phyloP scores from a whole-genome alignment of 805 yeast genomes.

The Ascoidea asiatica region DNA sequence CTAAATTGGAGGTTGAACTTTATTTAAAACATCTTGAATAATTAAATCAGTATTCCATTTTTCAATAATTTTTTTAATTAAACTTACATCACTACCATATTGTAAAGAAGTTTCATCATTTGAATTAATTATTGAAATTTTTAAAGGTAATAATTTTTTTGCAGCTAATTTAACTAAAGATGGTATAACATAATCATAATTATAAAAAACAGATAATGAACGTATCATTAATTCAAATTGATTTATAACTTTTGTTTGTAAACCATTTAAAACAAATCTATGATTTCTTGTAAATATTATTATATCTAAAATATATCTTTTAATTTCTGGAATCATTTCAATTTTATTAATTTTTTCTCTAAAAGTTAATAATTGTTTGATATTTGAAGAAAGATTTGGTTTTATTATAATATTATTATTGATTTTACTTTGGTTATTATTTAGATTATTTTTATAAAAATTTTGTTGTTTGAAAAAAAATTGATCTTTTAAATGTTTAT shows the following conservation, averaged over 20 bases:
- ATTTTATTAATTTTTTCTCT: slow-evolving; percentile 14
- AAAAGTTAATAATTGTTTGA: slow-evolving; percentile 2
- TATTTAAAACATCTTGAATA: slow-evolving; percentile 35
- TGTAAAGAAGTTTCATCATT: slow-evolving; percentile 36
- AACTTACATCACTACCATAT: slow-evolving; percentile 39
- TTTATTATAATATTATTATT: neutral
- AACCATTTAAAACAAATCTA: slow-evolving; percentile 37
- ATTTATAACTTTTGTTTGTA: slow-evolving; percentile 30
- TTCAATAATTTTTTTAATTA: slow-evolving; percentile 26
- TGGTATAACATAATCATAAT: slow-evolving; percentile 34
- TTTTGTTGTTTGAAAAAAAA: slow-evolving; percentile 20
- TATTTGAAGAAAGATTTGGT: neutral
- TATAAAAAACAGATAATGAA: slow-evolving; percentile 28
- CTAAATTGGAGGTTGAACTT: slow-evolving; percentile 39
- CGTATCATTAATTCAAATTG: slow-evolving; percentile 28
- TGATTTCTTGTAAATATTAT: slow-evolving; percentile 38
- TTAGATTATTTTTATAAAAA: slow-evolving; percentile 1
- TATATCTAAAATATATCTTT: slow-evolving; percentile 43
- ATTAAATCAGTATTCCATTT: slow-evolving; percentile 34
- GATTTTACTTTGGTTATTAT: neutral
- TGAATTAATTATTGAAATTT: slow-evolving; percentile 24
- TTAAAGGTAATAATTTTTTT: slow-evolving; percentile 32
- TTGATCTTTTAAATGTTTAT: slow-evolving; percentile 12
- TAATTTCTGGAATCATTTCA: slow-evolving; percentile 32
- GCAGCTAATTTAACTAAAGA: slow-evolving; percentile 36